Conservation (phyloP, 2,329 filamentous ascomycete genomes). For the Stemphylium lycopersici region DNA sequence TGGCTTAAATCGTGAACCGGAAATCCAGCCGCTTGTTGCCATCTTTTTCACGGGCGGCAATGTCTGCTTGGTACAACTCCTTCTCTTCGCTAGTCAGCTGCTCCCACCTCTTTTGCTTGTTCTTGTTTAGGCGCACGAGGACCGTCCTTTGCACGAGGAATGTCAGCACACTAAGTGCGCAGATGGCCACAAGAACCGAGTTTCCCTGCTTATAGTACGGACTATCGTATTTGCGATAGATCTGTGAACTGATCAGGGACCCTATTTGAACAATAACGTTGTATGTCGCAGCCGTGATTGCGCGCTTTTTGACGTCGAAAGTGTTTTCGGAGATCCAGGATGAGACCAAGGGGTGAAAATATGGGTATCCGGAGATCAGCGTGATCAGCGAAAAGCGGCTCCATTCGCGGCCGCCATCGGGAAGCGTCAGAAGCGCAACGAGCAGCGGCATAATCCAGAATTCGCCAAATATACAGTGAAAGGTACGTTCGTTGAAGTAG, state of each 20-base stretch:
- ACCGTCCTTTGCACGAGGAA: constrained; percentile 59
- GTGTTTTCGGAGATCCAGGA: constrained; percentile 68
- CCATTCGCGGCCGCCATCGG: constrained; percentile 46
- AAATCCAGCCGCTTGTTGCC: constrained; percentile 52
- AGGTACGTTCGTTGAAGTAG: constrained; percentile 59
- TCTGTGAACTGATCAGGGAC: constrained; percentile 49
- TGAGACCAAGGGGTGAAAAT: constrained; percentile 64
- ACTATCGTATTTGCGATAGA: constrained; percentile 61
- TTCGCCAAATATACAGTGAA: constrained; percentile 53
- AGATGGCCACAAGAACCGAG: constrained; percentile 57
- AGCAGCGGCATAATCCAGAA: constrained; percentile 52
- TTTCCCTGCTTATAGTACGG: constrained; percentile 63
- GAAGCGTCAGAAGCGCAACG: constrained; percentile 45
- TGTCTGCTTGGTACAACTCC: constrained; percentile 55
- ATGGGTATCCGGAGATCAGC: constrained; percentile 50
- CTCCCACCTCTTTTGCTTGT: constrained; percentile 56
- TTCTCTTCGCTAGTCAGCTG: constrained; percentile 57
- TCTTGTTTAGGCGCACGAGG: constrained; percentile 30
- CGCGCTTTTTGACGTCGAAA: constrained; percentile 65
- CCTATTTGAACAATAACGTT: constrained; percentile 57
- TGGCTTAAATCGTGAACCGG: constrained; percentile 39
- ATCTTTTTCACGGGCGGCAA: constrained; percentile 33
- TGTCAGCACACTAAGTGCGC: constrained; percentile 54
- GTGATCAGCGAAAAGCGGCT: constrained; percentile 48
- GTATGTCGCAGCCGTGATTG: constrained; percentile 68